A percentile compares a stretch with the other conserved stretches of the same genome.
phyloP scores from a whole-genome alignment of 148 eudicot genomes.

The Dysphania ambrosioides region DNA sequence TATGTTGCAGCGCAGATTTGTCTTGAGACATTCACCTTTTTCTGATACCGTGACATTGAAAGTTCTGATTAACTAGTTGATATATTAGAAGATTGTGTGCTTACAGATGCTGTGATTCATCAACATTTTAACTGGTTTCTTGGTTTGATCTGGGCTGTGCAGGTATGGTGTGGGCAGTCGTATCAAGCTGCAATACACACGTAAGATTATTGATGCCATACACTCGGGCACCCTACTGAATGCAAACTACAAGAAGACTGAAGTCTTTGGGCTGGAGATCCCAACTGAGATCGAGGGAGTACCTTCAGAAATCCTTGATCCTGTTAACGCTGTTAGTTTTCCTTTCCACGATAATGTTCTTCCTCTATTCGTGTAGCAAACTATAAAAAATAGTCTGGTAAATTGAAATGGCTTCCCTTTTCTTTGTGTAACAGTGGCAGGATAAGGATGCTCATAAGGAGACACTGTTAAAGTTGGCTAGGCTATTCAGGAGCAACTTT shows the following conservation, averaged over 20 bases:
- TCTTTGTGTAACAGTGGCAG: slow-evolving; percentile 45
- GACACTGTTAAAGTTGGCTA: slow-evolving; percentile 55
- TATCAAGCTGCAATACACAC: slow-evolving; percentile 65
- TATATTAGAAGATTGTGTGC: neutral
- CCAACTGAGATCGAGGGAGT: slow-evolving; percentile 64
- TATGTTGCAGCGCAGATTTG: slow-evolving; percentile 17
- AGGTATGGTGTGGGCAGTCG: slow-evolving; percentile 81
- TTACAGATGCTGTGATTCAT: no score
- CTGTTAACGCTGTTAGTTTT: slow-evolving; percentile 60
- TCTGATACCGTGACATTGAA: no score
- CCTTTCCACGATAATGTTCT: neutral
- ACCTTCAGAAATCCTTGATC: slow-evolving; percentile 76
- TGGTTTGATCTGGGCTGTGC: slow-evolving; percentile 1
- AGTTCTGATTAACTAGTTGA: neutral
- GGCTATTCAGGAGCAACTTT: slow-evolving; percentile 67
- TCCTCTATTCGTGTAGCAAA: neutral
- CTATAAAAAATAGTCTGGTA: neutral
- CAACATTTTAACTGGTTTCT: no score
- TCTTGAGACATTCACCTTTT: neutral
- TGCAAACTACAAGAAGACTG: slow-evolving; percentile 52
- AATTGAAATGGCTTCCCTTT: neutral
- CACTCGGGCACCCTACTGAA: slow-evolving; percentile 57
- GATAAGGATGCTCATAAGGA: slow-evolving; percentile 52
- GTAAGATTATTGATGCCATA: slow-evolving; percentile 72
- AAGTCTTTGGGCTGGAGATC: slow-evolving; percentile 77